Conservation (phyloP, 2,329 filamentous ascomycete genomes). For the Teratosphaeriaceae sp. region DNA sequence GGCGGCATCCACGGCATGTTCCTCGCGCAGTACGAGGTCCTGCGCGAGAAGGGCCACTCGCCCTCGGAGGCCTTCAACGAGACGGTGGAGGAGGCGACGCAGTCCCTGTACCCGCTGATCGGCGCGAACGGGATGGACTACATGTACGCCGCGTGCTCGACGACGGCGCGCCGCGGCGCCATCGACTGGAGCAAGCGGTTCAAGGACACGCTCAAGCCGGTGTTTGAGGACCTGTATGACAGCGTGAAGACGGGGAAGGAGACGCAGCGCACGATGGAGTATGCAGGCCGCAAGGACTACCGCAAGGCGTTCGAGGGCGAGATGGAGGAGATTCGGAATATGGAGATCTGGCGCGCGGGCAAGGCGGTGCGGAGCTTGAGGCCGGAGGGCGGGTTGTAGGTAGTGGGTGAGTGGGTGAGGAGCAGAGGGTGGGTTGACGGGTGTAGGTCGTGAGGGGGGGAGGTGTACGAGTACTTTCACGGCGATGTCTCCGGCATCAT, state of each 20-base stretch:
- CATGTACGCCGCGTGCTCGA: constrained; percentile 99
- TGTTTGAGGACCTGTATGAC: constrained; percentile 97
- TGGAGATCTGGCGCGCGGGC: constrained; percentile 99
- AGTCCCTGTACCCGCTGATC: constrained; percentile 96
- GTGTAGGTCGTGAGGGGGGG: too few relatives aligned
- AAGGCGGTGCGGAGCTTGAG: constrained; percentile 72
- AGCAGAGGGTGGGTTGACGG: not conserved
- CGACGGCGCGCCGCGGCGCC: constrained; percentile 93
- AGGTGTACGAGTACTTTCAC: too few relatives aligned
- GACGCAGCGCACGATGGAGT: constrained; percentile 94
- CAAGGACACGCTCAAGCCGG: constrained; percentile 97
- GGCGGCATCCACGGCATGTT: constrained; percentile 99
- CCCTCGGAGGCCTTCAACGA: constrained; percentile 99
- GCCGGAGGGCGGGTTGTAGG: constrained; percentile 28
- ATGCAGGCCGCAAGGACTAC: constrained; percentile 95
- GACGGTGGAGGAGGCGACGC: constrained; percentile 99
- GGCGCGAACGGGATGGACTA: constrained; percentile 99
- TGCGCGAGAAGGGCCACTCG: constrained; percentile 95
- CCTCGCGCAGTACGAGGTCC: constrained; percentile 99
- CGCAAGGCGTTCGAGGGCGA: constrained; percentile 95
- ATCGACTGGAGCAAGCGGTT: constrained; percentile 97
- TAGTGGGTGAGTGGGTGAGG: not conserved
- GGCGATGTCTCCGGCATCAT: too few relatives aligned
- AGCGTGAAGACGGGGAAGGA: constrained; percentile 84
- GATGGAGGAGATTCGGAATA: constrained; percentile 94